Percentiles rank a stretch among this genome's conserved stretches.
Conservation (phyloP, 148 eudicot species). For the Rhododendron molle region DNA sequence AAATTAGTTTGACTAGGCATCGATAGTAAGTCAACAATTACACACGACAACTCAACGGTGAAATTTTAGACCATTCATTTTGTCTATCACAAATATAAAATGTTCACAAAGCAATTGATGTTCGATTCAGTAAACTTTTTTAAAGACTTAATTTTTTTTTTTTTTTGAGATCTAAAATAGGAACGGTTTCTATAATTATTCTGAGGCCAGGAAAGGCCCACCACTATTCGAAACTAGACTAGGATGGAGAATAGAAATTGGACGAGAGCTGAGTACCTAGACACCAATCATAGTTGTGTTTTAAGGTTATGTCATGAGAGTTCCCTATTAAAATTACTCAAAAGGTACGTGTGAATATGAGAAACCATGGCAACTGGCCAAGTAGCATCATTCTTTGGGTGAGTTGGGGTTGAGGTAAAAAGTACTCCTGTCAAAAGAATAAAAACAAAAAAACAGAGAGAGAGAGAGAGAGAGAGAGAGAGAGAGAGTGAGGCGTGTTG, state of each 20-base stretch:
- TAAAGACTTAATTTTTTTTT: too few relatives aligned
- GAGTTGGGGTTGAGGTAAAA: too few relatives aligned
- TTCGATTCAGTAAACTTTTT: too few relatives aligned
- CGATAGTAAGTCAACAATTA: not conserved
- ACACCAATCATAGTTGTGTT: not conserved
- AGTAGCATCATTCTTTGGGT: too few relatives aligned
- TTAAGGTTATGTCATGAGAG: too few relatives aligned
- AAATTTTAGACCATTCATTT: not conserved
- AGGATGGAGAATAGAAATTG: not conserved
- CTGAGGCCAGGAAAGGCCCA: not conserved
- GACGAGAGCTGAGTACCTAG: not conserved
- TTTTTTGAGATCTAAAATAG: not conserved
- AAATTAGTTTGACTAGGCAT: not conserved
- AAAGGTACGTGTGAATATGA: not conserved
- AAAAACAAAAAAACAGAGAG: not conserved
- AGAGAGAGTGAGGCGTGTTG: constrained; percentile 39
- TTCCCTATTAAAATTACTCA: too few relatives aligned
- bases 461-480: not conserved
- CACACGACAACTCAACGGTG: not conserved
- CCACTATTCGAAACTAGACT: not conserved
- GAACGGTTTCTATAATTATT: not conserved
- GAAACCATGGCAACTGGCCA: too few relatives aligned
- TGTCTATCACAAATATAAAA: not conserved
- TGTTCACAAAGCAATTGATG: not conserved
- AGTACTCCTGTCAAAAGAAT: too few relatives aligned